Evolutionary conservation across 192 early-diverging fungal genomes (phyloP).

Genomic region (Ambispora gerdemannii): DNA sequence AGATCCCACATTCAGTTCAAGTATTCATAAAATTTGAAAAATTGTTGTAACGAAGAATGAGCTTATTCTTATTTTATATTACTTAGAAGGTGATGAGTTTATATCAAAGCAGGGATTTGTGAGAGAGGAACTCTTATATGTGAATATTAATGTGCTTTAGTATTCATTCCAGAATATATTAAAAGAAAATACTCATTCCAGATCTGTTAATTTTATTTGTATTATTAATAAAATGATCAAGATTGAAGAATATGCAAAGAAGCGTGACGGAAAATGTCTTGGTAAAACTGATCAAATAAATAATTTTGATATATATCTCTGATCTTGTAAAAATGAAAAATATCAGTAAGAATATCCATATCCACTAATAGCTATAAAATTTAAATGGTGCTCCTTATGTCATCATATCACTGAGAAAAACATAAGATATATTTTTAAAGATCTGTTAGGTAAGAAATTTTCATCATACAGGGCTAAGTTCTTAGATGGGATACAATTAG

Average conservation of each 20-base stretch:
- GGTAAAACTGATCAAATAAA: not conserved
- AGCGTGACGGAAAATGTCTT: conserved; percentile 3
- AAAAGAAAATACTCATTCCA: not conserved
- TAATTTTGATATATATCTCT: conserved; percentile 6
- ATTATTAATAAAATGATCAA: conserved; percentile 5
- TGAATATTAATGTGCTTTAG: not conserved
- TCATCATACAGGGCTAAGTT: not conserved
- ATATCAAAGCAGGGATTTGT: not conserved
- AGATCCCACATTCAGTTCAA: not conserved
- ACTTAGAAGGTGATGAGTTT: not conserved
- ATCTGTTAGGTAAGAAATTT: conserved; percentile 9
- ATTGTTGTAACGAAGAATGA: not conserved
- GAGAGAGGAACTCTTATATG: not conserved
- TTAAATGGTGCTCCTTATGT: conserved; percentile 5
- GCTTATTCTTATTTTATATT: conserved; percentile 8
- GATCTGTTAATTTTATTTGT: conserved; percentile 11
- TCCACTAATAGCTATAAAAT: not conserved
- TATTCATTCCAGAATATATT: not conserved
- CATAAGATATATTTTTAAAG: not conserved
- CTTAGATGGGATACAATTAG: not conserved
- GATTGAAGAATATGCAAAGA: not conserved
- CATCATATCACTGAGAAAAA: not conserved
- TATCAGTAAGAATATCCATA: not conserved
- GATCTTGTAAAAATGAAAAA: not conserved
- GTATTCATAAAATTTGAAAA: not conserved